Percentiles rank a stretch among this genome's conserved stretches.
Conservation (phyloP, 176 grass and related monocot species). For the Rhynchospora tenuis region DNA sequence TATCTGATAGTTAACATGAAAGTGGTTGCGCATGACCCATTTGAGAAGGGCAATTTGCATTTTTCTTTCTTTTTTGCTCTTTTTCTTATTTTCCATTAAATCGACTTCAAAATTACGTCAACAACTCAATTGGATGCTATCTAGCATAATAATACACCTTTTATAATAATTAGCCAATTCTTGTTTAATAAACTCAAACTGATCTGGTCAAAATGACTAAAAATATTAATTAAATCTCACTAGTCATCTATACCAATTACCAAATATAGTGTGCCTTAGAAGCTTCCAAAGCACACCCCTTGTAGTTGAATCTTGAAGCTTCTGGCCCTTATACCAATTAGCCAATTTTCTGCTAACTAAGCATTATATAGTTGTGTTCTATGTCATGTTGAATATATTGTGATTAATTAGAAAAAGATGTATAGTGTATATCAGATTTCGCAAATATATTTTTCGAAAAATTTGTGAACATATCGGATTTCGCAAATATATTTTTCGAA, state of each 20-base stretch:
- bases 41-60: not conserved
- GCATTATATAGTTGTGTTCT: not conserved
- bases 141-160: not conserved
- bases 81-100: not conserved
- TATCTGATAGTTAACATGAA: not conserved
- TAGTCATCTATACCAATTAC: conserved; percentile 1
- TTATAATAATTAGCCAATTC: not conserved
- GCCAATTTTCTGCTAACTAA: not conserved
- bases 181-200: not conserved
- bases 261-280: not conserved
- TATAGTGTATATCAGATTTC: not conserved
- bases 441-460: conserved; percentile 17
- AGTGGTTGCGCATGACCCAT: not conserved
- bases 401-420: not conserved
- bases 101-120: not conserved
- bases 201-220: not conserved
- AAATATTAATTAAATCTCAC: not conserved
- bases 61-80: not conserved
- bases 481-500: conserved; percentile 12
- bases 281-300: not conserved
- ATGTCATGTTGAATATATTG: not conserved
- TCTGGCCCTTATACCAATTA: not conserved
- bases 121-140: not conserved
- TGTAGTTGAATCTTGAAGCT: not conserved
- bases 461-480: not conserved